phyloP scores from a whole-genome alignment of 78 protist species.

The Chrysochromulina parva region DNA sequence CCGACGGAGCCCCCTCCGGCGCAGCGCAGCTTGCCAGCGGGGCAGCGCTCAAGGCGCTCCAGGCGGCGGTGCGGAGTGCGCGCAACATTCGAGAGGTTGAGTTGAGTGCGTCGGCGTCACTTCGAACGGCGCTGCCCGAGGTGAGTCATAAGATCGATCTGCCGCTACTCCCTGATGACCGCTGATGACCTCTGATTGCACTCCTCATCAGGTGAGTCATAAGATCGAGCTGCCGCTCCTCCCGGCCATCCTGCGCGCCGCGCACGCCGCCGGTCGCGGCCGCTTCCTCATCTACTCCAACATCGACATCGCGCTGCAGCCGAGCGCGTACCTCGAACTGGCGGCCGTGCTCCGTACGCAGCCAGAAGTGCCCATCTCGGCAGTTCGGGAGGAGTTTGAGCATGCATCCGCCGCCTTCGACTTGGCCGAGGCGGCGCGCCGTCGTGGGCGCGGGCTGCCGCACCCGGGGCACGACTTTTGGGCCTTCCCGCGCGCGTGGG shows the following conservation, averaged over 20 bases:
- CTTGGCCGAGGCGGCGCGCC: neutral
- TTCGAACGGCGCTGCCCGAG: too few species aligned
- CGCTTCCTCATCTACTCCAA: neutral
- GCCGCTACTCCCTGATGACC: neutral
- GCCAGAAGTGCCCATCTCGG: neutral
- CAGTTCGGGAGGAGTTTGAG: neutral
- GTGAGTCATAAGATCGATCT: neutral
- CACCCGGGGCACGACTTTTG: neutral
- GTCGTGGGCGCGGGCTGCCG: neutral
- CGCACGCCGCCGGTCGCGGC: neutral
- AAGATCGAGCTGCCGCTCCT: neutral
- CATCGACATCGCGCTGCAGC: conserved; percentile 12
- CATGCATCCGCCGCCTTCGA: neutral
- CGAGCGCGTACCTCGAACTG: neutral
- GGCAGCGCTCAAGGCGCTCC: too few species aligned
- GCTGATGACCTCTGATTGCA: too few species aligned
- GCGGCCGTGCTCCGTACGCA: neutral
- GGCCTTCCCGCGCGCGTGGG: neutral
- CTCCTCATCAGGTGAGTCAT: too few species aligned
- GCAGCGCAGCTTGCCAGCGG: too few species aligned
- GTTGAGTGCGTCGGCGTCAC: too few species aligned
- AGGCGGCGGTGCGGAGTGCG: too few species aligned
- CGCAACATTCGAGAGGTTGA: too few species aligned
- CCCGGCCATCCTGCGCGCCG: neutral
- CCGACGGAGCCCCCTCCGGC: too few species aligned